Percentiles rank a stretch among this genome's conserved stretches.
Conservation (phyloP, 2,329 filamentous ascomycete species). For the Elsinoe australis region DNA sequence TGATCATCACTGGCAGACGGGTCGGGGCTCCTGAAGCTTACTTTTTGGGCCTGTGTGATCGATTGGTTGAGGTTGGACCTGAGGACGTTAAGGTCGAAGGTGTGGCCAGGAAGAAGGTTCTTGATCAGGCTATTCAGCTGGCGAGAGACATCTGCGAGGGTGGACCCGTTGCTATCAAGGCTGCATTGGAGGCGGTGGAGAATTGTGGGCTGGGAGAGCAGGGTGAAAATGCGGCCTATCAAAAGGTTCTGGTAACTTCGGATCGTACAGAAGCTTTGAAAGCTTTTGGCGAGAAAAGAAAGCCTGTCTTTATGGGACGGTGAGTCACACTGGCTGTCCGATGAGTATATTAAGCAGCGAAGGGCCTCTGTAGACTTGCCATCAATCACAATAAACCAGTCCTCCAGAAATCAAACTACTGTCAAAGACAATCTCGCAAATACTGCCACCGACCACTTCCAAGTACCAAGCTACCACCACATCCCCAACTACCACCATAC, state of each 20-base stretch:
- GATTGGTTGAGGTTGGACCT: slow-evolving; percentile 71
- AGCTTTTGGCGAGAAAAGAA: slow-evolving; percentile 74
- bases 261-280: slow-evolving; percentile 81
- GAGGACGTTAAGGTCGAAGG: slow-evolving; percentile 45
- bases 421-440: no score
- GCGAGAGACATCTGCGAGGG: slow-evolving; percentile 84
- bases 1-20: slow-evolving; percentile 83
- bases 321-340: no score
- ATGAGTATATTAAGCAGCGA: no score
- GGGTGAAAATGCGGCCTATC: slow-evolving; percentile 82
- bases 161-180: slow-evolving; percentile 72
- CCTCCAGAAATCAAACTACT: no score
- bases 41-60: slow-evolving; percentile 80
- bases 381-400: no score
- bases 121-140: slow-evolving; percentile 68
- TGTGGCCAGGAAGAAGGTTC: slow-evolving; percentile 57
- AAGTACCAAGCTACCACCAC: no score
- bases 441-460: no score
- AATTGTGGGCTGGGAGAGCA: slow-evolving; percentile 58
- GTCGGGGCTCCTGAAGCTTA: slow-evolving; percentile 80
- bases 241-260: slow-evolving; percentile 71
- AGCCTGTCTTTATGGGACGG: slow-evolving; percentile 57
- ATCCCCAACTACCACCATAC: no score
- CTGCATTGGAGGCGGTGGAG: slow-evolving; percentile 70
- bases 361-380: no score